Evolutionary conservation across 2,329 filamentous ascomycete species (phyloP), one percentile per base, ranked within the genome.

Genomic region (Alternaria sp.): DNA sequence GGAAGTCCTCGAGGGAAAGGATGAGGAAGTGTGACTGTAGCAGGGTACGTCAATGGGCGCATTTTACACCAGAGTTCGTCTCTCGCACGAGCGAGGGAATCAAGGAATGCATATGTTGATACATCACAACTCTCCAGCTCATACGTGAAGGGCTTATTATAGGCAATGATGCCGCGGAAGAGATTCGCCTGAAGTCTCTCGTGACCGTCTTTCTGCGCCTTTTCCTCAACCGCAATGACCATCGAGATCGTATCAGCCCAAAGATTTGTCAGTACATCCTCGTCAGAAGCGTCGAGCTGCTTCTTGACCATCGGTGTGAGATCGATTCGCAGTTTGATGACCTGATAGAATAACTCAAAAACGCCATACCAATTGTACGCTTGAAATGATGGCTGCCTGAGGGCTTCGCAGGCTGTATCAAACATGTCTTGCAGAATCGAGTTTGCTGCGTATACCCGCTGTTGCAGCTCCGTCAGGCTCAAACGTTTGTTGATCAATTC

Each of bases 1-100:
- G 78, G 69, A 28, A 80, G 65, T 3, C 78, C 78, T 28, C 67
- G 70, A 3, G 77, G 75, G 25, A 75, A 78, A 6, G 69, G 64
- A 7, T 64, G 57, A 0, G 72, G 73, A 1, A 81, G 63, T 1
- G 65, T 54, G 2, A 68, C 58, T 7, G 64, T 65, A n/a, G 66
- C 67, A 12, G 77, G 70, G 54, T 68, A 54, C 3, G 57, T 32
- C 8, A 32, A 69, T 4, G 65, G 58, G 38, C 79, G 72, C 44
- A 74, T 46, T 6, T 62, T 57, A 8, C 32, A 46, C 78, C 79
- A 81, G 0, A 79, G 49, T 5, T 67, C 45, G 50, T 81, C 63
- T 48, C 78, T 71, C 8, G 64, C 66, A 60, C 64, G 65, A 28
- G 79, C 78, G 30, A 81, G 65, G 22, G 75, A 64, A 46, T 81